Evolutionary conservation across 305 asterid species (phyloP), one percentile per base, ranked within the genome.

Genomic region (Plantago coronopus): DNA sequence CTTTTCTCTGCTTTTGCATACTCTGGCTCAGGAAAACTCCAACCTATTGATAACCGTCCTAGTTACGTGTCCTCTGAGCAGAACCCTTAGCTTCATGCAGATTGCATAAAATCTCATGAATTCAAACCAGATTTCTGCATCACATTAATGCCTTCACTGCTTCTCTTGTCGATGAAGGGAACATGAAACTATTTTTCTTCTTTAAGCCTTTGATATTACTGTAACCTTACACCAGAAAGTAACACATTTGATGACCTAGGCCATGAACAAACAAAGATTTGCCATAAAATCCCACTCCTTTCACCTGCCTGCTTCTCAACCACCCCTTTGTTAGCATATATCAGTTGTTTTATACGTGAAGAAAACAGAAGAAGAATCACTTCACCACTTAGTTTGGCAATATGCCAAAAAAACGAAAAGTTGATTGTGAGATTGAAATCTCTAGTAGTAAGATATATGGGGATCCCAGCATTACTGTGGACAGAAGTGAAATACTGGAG

Each of bases 251-350:
- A 61, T 63, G 68, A 67, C 74, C 67, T 61, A 25, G 27, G 57
- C 63, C 11, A 63, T 45, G 49, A 45, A 48, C 22, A 40, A 68
- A 37, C 42, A 17, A 20, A 58, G 60, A 10, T 42, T 45, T 25
- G 74, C 64, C 69, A 72, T 75, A 78, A 72, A 68, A 56, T 42
- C 21, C 38, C 63, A 40, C 62, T 63, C 38, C 60, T 22, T 51
- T 47, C 67, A 67, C 69, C 75, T 63, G 68, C 76, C 65, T 67
- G 63, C 75, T 61, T 57, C 76, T 67, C 83, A 77, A 69, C 81
- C 59, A 76, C 78, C 72, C 63, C 69, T 37, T 57, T 22, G 13
- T 62, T 25, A 50, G 40, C 63, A 57, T 54, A 17, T 22, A 45
- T 15, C 34, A 27, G 22, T 17, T 45, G 19, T 12, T 25, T 25